Percentiles rank a stretch among this genome's conserved stretches.
Conservation (phyloP, 2,329 filamentous ascomycete genomes). For the Aspergillus intermedius region DNA sequence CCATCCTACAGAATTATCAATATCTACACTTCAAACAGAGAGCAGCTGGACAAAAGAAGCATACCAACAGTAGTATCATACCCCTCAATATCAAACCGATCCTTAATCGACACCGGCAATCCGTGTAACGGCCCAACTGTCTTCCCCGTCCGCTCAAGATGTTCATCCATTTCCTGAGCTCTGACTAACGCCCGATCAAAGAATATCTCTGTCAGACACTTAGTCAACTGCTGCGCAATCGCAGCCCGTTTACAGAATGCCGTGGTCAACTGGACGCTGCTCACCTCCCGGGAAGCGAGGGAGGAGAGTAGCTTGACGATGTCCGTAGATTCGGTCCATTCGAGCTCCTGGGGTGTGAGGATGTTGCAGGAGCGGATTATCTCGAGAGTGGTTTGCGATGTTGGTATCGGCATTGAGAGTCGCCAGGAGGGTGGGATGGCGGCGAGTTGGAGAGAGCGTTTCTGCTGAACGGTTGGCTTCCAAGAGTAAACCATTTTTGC, state of each 20-base stretch:
- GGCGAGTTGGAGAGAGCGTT: constrained; percentile 13
- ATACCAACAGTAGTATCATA: constrained; percentile 22
- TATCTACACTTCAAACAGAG: not conserved
- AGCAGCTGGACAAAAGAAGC: not conserved
- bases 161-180: constrained; percentile 46
- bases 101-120: constrained; percentile 55
- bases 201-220: constrained; percentile 31
- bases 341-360: constrained; percentile 12
- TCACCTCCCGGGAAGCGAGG: constrained; percentile 6
- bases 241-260: constrained; percentile 17
- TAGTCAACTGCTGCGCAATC: constrained; percentile 15
- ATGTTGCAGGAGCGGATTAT: constrained; percentile 15
- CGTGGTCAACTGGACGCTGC: constrained; percentile 12
- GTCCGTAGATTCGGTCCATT: constrained; percentile 18
- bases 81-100: constrained; percentile 54
- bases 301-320: constrained; percentile 10
- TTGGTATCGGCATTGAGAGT: constrained; percentile 9
- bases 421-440: constrained; percentile 17
- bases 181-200: constrained; percentile 48
- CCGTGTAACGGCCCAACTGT: constrained; percentile 61
- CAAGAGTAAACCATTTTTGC: constrained; percentile 6
- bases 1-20: constrained; percentile 39
- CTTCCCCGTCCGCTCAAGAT: constrained; percentile 43
- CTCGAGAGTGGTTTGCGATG: constrained; percentile 9
- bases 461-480: constrained; percentile 15